phyloP scores from a whole-genome alignment of 2,329 filamentous ascomycete species.

The Penicillium polonicum region DNA sequence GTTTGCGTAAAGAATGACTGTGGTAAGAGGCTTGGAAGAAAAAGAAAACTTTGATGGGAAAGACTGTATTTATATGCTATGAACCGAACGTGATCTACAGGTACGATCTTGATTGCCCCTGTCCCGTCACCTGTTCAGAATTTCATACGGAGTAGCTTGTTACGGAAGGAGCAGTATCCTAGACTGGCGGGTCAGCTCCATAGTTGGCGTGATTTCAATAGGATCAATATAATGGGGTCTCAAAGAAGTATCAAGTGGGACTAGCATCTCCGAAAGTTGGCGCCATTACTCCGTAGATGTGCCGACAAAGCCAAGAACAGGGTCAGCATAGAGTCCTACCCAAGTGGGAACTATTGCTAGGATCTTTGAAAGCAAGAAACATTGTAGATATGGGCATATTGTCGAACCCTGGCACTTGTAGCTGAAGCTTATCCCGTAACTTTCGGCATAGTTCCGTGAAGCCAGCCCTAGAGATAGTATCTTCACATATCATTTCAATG shows the following conservation, averaged over 20 bases:
- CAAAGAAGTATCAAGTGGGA: slow-evolving; percentile 3
- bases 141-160: neutral
- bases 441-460: neutral
- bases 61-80: slow-evolving; percentile 7
- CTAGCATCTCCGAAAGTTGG: neutral
- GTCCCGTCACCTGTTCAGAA: neutral
- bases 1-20: slow-evolving; percentile 23
- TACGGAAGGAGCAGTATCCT: neutral
- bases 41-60: neutral
- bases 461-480: neutral
- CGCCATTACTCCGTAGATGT: neutral
- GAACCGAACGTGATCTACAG: neutral
- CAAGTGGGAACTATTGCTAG: neutral
- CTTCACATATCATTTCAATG: neutral
- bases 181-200: slow-evolving; percentile 5
- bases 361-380: neutral
- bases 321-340: no score
- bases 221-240: neutral
- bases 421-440: neutral
- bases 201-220: neutral
- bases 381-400: neutral
- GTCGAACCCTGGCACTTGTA: neutral
- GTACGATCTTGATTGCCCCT: slow-evolving; percentile 3
- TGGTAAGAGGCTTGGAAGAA: slow-evolving; percentile 4
- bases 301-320: neutral